Conservation (phyloP, 257 asterid genomes). For the Solanum bulbocastanum region DNA sequence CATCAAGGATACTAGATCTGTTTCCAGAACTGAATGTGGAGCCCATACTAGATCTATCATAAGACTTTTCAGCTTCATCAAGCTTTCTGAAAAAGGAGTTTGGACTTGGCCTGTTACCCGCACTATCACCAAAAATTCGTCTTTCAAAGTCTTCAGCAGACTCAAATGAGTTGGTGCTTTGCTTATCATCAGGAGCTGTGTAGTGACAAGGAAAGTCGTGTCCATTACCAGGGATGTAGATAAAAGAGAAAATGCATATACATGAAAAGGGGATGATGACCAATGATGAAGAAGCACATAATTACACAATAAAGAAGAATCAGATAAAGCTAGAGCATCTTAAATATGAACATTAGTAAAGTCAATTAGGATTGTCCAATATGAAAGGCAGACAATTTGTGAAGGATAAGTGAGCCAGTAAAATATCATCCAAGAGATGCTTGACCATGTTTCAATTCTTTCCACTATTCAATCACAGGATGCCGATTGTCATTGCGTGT, state of each 20-base stretch:
- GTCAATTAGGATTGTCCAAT: background rate
- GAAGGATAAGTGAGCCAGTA: background rate
- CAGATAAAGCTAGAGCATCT: background rate
- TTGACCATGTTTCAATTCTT: background rate
- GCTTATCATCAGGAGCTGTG: slow-evolving; percentile 23
- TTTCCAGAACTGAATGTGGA: slow-evolving; percentile 12
- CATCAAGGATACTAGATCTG: slow-evolving; percentile 18
- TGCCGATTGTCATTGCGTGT: background rate
- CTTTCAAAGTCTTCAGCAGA: slow-evolving; percentile 39
- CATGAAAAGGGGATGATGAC: background rate
- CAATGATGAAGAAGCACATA: background rate
- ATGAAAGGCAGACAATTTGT: background rate
- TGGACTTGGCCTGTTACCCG: slow-evolving; percentile 7
- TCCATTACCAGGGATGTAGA: background rate
- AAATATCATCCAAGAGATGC: background rate
- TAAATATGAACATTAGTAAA: background rate
- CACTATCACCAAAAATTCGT: slow-evolving; percentile 20
- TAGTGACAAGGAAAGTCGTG: background rate
- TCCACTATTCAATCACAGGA: background rate
- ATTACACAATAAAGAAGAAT: background rate
- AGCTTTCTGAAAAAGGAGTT: slow-evolving; percentile 35
- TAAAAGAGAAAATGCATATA: background rate
- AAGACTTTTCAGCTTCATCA: slow-evolving; percentile 40
- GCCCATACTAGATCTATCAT: slow-evolving; percentile 24
- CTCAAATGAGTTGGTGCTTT: slow-evolving; percentile 16